Evolutionary conservation across 129 eudicot genomes (phyloP), one percentile per base, ranked within the genome.

Genomic region (Scalesia atractyloides): DNA sequence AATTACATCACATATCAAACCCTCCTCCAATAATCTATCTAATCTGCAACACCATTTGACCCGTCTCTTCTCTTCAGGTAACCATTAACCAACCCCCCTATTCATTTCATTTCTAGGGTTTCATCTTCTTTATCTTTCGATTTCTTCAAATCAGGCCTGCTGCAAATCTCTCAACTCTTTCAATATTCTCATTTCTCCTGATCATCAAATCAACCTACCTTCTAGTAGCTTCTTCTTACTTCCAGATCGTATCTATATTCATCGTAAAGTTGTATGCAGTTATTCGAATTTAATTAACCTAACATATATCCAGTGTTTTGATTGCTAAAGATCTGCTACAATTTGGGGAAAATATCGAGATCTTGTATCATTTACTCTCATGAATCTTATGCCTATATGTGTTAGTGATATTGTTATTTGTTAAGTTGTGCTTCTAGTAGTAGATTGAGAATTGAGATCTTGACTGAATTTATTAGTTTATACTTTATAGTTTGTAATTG

Each of bases 261-360:
- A 69, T 69, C 20, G 16, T 7, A 48, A 3, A 69, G 0, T 49
- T 69, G 9, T 33, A 3, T 70, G 19, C 36, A 13, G 39, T 70
- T 26, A 68, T 14, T 47, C 44, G n/a, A 43, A 14, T 44, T 11
- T 5, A 72, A 59, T 60, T 44, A 72, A 56, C 19, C 39, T 17
- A 54, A 18, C 50, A 2, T 18, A 10, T 50, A 2, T 33, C 47
- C 34, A 54, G 9, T 71, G 9, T 57, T 72, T 72, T 44, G 8
- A 72, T 72, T 26, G 68, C 57, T 58, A 57, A 71, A 36, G 63
- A 74, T 64, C 64, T 66, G 54, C 44, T 64, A 34, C 72, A 63
- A 20, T 33, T 33, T 13, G 44, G 37, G n/a, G 20, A 14, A 72
- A 33, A 17, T 18, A 49, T 7, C 3, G 18, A 61, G 60, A 61